Conservation (phyloP, 1,284 basidiomycete genomes). For the Athelia sp. region DNA sequence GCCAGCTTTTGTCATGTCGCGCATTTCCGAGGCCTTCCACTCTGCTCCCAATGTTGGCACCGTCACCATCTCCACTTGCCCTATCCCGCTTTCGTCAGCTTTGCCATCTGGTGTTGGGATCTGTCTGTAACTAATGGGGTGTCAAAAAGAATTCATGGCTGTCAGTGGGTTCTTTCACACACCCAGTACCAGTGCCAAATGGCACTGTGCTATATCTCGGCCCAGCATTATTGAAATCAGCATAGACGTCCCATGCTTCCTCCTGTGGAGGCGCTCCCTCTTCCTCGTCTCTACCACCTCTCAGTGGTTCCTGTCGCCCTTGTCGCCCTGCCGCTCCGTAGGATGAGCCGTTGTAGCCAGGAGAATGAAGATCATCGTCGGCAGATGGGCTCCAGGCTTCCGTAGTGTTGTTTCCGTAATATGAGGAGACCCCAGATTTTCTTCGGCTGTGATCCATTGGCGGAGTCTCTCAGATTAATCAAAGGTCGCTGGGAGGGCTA, state of each 20-base stretch:
- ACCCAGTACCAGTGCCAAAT: conserved; percentile 31
- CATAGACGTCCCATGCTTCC: conserved; percentile 77
- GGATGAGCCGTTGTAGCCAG: conserved; percentile 66
- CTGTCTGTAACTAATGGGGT: conserved; percentile 43
- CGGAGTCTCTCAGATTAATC: too few relatives aligned
- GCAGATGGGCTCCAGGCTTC: conserved; percentile 44
- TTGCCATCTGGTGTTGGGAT: conserved; percentile 33
- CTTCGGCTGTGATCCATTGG: conserved; percentile 36
- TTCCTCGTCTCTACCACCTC: conserved; percentile 65
- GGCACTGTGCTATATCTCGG: conserved; percentile 66
- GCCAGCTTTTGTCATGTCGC: conserved; percentile 66
- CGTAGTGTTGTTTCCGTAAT: conserved; percentile 67
- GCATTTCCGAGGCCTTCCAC: conserved; percentile 76
- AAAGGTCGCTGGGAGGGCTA: too few relatives aligned
- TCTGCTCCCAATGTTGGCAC: conserved; percentile 85
- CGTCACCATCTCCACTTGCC: conserved; percentile 78
- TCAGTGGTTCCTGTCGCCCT: conserved; percentile 71
- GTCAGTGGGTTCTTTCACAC: background rate
- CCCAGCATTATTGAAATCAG: conserved; percentile 88
- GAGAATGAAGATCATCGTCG: conserved; percentile 42
- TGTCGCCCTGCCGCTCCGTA: conserved; percentile 58
- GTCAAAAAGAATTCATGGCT: conserved; percentile 4
- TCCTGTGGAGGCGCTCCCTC: conserved; percentile 39
- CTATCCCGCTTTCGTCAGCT: conserved; percentile 25
- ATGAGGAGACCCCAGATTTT: conserved; percentile 71